Evolutionary conservation across 345 rosid species (phyloP).

Genomic region (Lagerstroemia speciosa): DNA sequence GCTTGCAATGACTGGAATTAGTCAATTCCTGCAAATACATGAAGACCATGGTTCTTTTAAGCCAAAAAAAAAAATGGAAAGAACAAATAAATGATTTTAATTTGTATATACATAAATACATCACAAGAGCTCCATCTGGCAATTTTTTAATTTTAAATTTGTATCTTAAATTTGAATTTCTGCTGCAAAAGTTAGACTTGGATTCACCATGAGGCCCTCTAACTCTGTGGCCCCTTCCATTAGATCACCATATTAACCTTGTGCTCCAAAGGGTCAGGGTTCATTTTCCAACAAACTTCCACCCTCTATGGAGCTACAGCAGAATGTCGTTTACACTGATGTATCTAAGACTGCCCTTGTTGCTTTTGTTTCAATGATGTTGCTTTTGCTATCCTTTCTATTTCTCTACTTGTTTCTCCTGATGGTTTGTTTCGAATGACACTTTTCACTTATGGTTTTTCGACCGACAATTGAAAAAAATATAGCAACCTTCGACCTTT

Average conservation of each 20-base stretch:
- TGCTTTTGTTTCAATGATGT: background rate
- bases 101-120: background rate
- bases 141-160: background rate
- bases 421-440: background rate
- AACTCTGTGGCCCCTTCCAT: background rate
- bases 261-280: background rate
- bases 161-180: background rate
- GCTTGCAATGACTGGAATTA: constrained; percentile 14
- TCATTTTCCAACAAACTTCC: background rate
- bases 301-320: background rate
- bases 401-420: background rate
- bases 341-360: background rate
- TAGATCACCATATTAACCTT: background rate
- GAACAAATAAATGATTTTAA: background rate
- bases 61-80: too few relatives aligned
- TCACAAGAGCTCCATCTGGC: background rate
- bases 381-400: background rate
- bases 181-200: background rate
- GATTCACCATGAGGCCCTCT: background rate
- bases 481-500: too few relatives aligned
- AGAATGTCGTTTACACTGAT: background rate
- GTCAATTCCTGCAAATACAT: constrained; percentile 18
- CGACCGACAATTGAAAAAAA: background rate
- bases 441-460: background rate
- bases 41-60: background rate